Base-by-base conservation (phyloP, 768 basidiomycete species). In the Pulveroboletus sp. region DNA sequence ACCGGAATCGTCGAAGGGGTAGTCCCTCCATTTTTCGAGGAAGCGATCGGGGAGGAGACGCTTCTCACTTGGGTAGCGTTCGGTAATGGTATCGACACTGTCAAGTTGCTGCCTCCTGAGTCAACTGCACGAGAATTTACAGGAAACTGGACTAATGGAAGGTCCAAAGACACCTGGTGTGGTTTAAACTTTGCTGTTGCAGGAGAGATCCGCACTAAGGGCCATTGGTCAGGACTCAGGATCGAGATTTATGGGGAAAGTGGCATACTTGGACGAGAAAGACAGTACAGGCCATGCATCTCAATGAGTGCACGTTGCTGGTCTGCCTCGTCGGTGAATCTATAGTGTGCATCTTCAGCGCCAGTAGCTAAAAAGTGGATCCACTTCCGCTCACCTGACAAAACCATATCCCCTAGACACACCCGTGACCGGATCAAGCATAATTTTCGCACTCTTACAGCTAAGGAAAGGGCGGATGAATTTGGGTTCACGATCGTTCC, bases 361-460 rank as follows among this genome's bases (percentile, higher is more conserved):
- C 10, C 18, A 12, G 37, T 8, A 37, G 51, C 49, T 26, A 12
- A 50, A 46, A 47, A 56, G 61, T 11, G 39, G 18, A 42, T 21
- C 3, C 21, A 2, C 43, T 42, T 18, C 10, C 5, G 68, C 79
- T 46, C 52, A 85, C 88, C 93, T 79, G 35, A 96, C 93, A 63
- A 95, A 95, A 27, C 93, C 93, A 67, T 94, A 95, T 4, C 93
- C 93, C 54, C 90, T 78, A 27, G 89, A 91, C 18, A 92, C 81
- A 15, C 92, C 92, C 5, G 91, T 92, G 18, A 86, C 80, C 2
- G 93, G 91, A 67, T 93, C 91, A 42, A 92, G 73, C 91, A 93
- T 93, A 57, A 92, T 95, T 73, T 93, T 93, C 28, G 93, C 93
- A 66, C 91, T 93, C 74, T 92, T 93, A 71, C 92, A 93, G 66